Conservation (phyloP, 2,329 filamentous ascomycete genomes). For the Fusarium scirpi region DNA sequence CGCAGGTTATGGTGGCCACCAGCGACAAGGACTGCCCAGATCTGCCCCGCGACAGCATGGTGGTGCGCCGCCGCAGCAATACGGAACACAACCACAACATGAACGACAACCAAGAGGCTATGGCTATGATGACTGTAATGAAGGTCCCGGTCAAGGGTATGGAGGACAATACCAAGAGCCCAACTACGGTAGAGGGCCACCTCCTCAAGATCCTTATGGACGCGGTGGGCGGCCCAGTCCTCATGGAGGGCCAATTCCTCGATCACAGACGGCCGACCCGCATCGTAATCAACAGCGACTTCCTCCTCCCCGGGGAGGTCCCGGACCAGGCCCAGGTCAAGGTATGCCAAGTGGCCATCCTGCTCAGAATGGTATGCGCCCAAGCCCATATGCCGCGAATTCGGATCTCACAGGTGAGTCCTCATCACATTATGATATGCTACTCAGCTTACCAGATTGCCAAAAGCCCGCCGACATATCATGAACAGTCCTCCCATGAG, state of each 20-base stretch:
- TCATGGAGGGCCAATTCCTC: slow-evolving; percentile 59
- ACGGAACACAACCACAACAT: slow-evolving; percentile 56
- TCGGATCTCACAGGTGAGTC: slow-evolving; percentile 59
- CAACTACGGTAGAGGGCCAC: slow-evolving; percentile 59
- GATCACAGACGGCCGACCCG: slow-evolving; percentile 56
- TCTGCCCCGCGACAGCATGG: slow-evolving; percentile 54
- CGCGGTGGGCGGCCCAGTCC: slow-evolving; percentile 57
- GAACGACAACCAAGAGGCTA: slow-evolving; percentile 61
- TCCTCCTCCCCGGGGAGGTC: slow-evolving; percentile 51
- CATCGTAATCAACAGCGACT: slow-evolving; percentile 53
- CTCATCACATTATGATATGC: slow-evolving; percentile 1
- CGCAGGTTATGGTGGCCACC: slow-evolving; percentile 57
- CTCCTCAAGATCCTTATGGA: slow-evolving; percentile 59
- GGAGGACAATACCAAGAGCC: slow-evolving; percentile 58
- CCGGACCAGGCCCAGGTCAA: slow-evolving; percentile 48
- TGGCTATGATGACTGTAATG: slow-evolving; percentile 59
- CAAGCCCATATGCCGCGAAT: slow-evolving; percentile 55
- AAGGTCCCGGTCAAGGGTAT: slow-evolving; percentile 56
- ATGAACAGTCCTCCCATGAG: slow-evolving; percentile 50
- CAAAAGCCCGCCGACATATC: slow-evolving; percentile 49
- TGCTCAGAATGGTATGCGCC: slow-evolving; percentile 56
- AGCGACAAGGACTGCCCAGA: slow-evolving; percentile 59
- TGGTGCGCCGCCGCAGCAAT: slow-evolving; percentile 51
- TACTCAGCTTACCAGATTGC: slow-evolving; percentile 21
- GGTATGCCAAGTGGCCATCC: slow-evolving; percentile 46